phyloP scores from a whole-genome alignment of 192 early-diverging fungal genomes.

The Gryganskiella cystojenkinii region DNA sequence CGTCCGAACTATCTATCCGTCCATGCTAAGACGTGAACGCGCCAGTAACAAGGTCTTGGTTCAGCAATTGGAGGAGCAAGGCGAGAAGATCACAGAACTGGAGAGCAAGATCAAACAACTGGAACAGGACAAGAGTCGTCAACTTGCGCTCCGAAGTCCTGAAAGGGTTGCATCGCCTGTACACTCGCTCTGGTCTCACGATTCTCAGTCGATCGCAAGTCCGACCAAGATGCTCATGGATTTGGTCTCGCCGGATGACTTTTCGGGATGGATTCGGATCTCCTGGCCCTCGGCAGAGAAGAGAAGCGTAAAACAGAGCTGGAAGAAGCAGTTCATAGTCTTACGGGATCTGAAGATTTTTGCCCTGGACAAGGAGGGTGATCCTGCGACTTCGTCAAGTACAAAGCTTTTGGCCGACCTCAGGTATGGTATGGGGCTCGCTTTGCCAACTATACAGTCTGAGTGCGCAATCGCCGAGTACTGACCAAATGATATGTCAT shows the following conservation, averaged over 20 bases:
- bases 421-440: slow-evolving; percentile 5
- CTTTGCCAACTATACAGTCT: neutral
- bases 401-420: slow-evolving; percentile 38
- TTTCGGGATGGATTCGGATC: slow-evolving; percentile 45
- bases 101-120: slow-evolving; percentile 37
- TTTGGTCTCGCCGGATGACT: slow-evolving; percentile 27
- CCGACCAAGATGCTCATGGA: slow-evolving; percentile 51
- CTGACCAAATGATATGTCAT: neutral
- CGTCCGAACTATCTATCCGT: slow-evolving; percentile 43
- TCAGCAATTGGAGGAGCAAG: slow-evolving; percentile 47
- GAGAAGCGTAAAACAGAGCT: slow-evolving; percentile 32
- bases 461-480: neutral
- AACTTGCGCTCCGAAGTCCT: slow-evolving; percentile 25
- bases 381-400: slow-evolving; percentile 16
- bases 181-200: slow-evolving; percentile 22
- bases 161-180: slow-evolving; percentile 37
- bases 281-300: slow-evolving; percentile 41
- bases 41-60: slow-evolving; percentile 49
- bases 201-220: slow-evolving; percentile 4
- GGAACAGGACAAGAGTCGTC: slow-evolving; percentile 43
- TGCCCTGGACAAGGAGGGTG: slow-evolving; percentile 44
- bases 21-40: slow-evolving; percentile 46
- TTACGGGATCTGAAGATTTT: slow-evolving; percentile 41
- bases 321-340: slow-evolving; percentile 50
- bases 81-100: slow-evolving; percentile 49